phyloP scores from a whole-genome alignment of 2,329 filamentous ascomycete genomes.

The Botryotinia globosa region DNA sequence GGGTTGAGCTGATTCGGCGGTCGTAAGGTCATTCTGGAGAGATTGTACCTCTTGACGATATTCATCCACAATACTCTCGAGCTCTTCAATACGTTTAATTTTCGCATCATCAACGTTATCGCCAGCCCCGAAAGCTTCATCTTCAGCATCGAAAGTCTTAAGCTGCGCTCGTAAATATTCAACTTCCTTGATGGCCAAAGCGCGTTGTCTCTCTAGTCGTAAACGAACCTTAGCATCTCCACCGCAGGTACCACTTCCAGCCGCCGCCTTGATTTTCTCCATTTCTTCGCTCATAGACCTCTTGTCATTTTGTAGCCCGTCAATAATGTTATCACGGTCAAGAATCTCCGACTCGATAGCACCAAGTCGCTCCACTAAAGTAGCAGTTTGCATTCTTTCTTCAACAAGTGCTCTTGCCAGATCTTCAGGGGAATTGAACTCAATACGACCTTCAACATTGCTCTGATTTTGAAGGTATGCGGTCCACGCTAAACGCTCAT shows the following conservation, averaged over 20 bases:
- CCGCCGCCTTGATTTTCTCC: slow-evolving; percentile 61
- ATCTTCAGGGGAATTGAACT: slow-evolving; percentile 85
- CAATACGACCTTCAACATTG: slow-evolving; percentile 56
- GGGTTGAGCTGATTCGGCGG: slow-evolving; percentile 50
- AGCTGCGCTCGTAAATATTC: slow-evolving; percentile 92
- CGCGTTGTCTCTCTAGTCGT: slow-evolving; percentile 81
- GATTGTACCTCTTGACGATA: slow-evolving; percentile 79
- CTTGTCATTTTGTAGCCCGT: slow-evolving; percentile 68
- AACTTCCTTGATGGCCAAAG: slow-evolving; percentile 84
- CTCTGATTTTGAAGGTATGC: slow-evolving; percentile 73
- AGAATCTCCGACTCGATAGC: slow-evolving; percentile 72
- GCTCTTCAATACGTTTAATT: slow-evolving; percentile 68
- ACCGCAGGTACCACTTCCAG: slow-evolving; percentile 40
- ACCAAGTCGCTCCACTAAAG: slow-evolving; percentile 78
- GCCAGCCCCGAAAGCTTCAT: slow-evolving; percentile 73
- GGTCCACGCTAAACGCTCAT: slow-evolving; percentile 84
- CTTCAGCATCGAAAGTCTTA: slow-evolving; percentile 83
- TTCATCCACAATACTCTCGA: slow-evolving; percentile 82
- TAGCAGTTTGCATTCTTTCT: slow-evolving; percentile 75
- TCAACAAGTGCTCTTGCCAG: slow-evolving; percentile 81
- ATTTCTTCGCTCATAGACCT: slow-evolving; percentile 62
- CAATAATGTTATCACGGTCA: slow-evolving; percentile 74
- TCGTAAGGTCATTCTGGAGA: slow-evolving; percentile 71
- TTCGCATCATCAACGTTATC: slow-evolving; percentile 76
- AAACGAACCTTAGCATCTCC: slow-evolving; percentile 66